Conservation (phyloP, 345 rosid genomes). For the Physaria fendleri region DNA sequence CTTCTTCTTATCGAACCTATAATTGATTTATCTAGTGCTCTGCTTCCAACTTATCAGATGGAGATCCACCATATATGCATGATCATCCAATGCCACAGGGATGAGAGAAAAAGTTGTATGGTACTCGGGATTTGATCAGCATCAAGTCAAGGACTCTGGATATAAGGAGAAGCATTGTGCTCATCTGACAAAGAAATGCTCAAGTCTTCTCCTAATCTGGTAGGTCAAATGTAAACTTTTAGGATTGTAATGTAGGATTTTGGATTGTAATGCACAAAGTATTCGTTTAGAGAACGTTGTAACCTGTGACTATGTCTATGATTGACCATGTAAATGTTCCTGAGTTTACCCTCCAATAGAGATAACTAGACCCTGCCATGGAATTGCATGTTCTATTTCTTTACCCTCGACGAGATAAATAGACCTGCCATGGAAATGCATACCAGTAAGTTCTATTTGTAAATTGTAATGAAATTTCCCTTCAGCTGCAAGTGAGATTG, state of each 20-base stretch:
- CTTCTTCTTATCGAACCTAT: neutral
- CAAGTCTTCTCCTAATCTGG: neutral
- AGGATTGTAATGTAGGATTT: conserved; percentile 13
- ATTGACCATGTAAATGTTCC: conserved; percentile 21
- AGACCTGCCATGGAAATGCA: conserved; percentile 11
- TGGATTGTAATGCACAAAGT: conserved; percentile 11
- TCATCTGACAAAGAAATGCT: neutral
- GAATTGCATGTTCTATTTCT: neutral
- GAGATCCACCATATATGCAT: conserved; percentile 28
- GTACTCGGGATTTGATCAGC: neutral
- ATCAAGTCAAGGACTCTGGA: conserved; percentile 2
- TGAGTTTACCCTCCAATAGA: neutral
- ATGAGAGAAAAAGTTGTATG: conserved; percentile 1
- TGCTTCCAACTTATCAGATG: conserved; percentile 18
- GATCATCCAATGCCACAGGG: conserved; percentile 28
- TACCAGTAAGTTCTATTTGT: neutral
- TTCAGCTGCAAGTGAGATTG: neutral
- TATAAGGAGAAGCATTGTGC: neutral
- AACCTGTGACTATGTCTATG: conserved; percentile 25
- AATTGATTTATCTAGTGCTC: neutral
- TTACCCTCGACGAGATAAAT: too few relatives aligned
- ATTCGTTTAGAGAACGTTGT: conserved; percentile 21
- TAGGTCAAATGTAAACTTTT: conserved; percentile 17
- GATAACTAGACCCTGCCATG: conserved; percentile 16
- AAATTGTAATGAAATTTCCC: neutral